These are phyloP conservation scores for Komagataella pastoris DNA, from an alignment of 805 yeast species.

Conservation along the genomic window DNA sequence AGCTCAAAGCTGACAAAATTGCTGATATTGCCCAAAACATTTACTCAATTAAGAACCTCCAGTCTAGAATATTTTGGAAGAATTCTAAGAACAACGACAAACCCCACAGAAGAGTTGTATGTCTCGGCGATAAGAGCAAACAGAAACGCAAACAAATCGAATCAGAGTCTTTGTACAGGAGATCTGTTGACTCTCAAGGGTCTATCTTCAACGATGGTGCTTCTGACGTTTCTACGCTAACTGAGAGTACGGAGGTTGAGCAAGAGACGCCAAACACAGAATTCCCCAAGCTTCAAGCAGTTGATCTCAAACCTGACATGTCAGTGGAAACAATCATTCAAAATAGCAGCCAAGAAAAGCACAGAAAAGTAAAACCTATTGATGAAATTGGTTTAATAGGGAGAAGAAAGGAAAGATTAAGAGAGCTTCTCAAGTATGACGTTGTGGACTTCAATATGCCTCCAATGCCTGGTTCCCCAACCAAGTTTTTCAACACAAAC, in stretches of 20 bases:
- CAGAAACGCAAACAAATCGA: not conserved
- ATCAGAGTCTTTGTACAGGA: not conserved
- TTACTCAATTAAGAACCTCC: constrained; percentile 30
- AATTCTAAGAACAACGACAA: constrained; percentile 9
- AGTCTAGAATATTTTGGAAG: constrained; percentile 26
- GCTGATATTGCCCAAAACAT: constrained; percentile 22
- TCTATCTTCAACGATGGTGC: not conserved
- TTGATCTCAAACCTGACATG: not conserved
- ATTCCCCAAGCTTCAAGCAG: not conserved
- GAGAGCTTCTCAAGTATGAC: constrained; percentile 1
- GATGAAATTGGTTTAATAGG: not conserved
- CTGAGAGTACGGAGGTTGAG: not conserved
- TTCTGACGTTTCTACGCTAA: not conserved
- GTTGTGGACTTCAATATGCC: not conserved
- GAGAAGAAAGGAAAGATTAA: not conserved
- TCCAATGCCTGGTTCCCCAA: not conserved
- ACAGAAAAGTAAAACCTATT: not conserved
- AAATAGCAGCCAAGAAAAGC: not conserved
- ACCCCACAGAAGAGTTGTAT: constrained; percentile 28
- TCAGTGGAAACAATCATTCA: not conserved
- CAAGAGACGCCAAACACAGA: not conserved
- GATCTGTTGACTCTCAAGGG: not conserved
- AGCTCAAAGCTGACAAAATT: constrained; percentile 16
- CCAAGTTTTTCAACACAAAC: constrained; percentile 1
- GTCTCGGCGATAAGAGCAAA: constrained; percentile 10